Conservation (phyloP, 257 asterid genomes). For the Salvia miltiorrhiza region DNA sequence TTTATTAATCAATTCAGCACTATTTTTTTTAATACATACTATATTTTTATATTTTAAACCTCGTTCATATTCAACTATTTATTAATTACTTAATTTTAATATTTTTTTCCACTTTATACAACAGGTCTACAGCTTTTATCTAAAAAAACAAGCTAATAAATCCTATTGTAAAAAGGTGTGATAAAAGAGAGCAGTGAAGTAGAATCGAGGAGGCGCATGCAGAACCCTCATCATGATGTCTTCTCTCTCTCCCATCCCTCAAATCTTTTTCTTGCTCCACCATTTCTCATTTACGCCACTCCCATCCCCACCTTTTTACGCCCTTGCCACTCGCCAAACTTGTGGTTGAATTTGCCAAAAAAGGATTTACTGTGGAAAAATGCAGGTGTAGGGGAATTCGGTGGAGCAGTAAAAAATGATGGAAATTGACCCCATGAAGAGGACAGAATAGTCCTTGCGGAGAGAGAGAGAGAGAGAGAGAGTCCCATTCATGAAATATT, state of each 20-base stretch:
- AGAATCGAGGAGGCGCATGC: conserved; percentile 85
- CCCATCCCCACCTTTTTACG: conserved; percentile 18
- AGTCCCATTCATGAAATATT: conserved; percentile 35
- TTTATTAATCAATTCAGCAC: too few species aligned
- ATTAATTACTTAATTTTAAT: too few species aligned
- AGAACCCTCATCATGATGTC: conserved; percentile 61
- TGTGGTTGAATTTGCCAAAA: too few species aligned
- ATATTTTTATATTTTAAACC: too few species aligned
- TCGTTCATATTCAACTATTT: too few species aligned
- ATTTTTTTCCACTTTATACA: background rate
- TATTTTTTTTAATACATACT: too few species aligned
- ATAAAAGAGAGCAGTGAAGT: conserved; percentile 13
- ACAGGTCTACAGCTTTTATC: too few species aligned
- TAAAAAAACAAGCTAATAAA: conserved; percentile 10
- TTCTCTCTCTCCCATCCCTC: conserved; percentile 39
- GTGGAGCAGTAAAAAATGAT: conserved; percentile 8
- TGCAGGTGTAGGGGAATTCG: background rate
- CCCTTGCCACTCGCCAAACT: conserved; percentile 10
- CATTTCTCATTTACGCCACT: conserved; percentile 20
- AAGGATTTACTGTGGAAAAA: too few species aligned
- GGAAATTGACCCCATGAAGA: conserved; percentile 15
- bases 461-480: conserved; percentile 6
- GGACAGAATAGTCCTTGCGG: conserved; percentile 29
- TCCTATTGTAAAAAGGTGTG: conserved; percentile 9
- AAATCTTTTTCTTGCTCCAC: conserved; percentile 22